Conservation (phyloP, 202 grass and related monocot species). For the Panicum hallii region DNA sequence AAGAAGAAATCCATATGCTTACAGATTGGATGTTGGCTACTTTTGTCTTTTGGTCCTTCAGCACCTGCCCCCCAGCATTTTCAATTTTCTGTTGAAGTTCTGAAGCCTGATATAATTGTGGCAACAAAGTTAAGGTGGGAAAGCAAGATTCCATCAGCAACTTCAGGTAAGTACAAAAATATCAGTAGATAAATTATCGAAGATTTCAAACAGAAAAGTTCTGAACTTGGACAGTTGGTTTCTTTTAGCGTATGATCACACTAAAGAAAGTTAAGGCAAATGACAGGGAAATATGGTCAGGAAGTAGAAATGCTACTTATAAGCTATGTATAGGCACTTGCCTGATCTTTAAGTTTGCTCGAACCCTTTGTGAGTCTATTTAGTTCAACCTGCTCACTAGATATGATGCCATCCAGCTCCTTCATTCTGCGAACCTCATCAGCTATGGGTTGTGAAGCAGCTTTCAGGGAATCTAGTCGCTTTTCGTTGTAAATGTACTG, state of each 20-base stretch:
- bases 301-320: conserved; percentile 26
- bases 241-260: background rate
- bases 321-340: conserved; percentile 38
- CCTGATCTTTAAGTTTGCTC: conserved; percentile 88
- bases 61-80: conserved; percentile 78
- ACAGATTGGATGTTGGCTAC: conserved; percentile 85
- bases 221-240: conserved; percentile 20
- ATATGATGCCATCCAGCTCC: conserved; percentile 69
- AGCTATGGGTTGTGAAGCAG: conserved; percentile 71
- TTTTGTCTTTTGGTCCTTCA: conserved; percentile 94
- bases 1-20: conserved; percentile 40
- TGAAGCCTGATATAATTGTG: conserved; percentile 61
- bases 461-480: conserved; percentile 73
- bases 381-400: conserved; percentile 67
- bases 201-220: background rate
- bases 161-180: conserved; percentile 18
- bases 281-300: background rate
- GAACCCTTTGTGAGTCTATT: conserved; percentile 77
- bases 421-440: conserved; percentile 69
- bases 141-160: conserved; percentile 14
- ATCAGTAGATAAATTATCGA: background rate
- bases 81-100: conserved; percentile 97
- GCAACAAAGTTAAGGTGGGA: conserved; percentile 1
- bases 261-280: conserved; percentile 16
- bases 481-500: conserved; percentile 81